A percentile compares a stretch with the other conserved stretches of the same genome.
These are phyloP conservation scores for Helichrysum umbraculigerum DNA, from an alignment of 129 eudicot species.

Conservation along the genomic window DNA sequence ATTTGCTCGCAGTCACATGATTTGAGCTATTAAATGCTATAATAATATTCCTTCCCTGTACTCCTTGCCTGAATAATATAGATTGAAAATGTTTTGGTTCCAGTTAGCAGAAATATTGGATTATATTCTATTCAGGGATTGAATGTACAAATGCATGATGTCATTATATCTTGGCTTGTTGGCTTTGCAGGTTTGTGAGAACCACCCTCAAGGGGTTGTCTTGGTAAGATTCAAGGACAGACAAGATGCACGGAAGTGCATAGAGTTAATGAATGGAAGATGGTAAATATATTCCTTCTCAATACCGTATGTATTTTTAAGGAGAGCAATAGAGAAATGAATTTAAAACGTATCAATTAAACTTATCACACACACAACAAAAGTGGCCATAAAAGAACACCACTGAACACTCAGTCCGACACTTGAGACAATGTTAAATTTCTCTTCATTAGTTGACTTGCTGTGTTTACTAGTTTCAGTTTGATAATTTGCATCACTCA, in stretches of 20 bases:
- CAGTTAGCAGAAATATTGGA: not conserved
- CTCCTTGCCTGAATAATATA: not conserved
- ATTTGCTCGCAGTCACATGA: not conserved
- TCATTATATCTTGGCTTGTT: slow-evolving; percentile 17
- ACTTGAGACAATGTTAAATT: not conserved
- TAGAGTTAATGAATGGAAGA: slow-evolving; percentile 90
- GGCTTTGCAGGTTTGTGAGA: slow-evolving; percentile 79
- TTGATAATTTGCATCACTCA: not conserved
- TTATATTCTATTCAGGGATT: not conserved
- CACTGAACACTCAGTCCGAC: not conserved
- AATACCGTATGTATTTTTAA: not conserved
- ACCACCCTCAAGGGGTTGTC: slow-evolving; percentile 93
- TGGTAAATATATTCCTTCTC: slow-evolving; percentile 48
- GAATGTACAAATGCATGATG: not conserved
- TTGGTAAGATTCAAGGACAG: slow-evolving; percentile 84
- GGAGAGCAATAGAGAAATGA: not conserved
- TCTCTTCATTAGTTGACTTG: not conserved
- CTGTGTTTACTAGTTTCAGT: not conserved
- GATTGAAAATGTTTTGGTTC: not conserved
- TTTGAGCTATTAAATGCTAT: not conserved
- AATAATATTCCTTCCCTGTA: not conserved
- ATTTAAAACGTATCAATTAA: not conserved
- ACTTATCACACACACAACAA: too few relatives aligned
- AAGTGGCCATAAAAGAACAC: not conserved
- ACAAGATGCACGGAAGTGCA: slow-evolving; percentile 79